Percentiles rank a stretch among this genome's conserved stretches.
phyloP scores from a whole-genome alignment of 2,329 filamentous ascomycete species.

The Pseudocercospora pini-densiflorae region DNA sequence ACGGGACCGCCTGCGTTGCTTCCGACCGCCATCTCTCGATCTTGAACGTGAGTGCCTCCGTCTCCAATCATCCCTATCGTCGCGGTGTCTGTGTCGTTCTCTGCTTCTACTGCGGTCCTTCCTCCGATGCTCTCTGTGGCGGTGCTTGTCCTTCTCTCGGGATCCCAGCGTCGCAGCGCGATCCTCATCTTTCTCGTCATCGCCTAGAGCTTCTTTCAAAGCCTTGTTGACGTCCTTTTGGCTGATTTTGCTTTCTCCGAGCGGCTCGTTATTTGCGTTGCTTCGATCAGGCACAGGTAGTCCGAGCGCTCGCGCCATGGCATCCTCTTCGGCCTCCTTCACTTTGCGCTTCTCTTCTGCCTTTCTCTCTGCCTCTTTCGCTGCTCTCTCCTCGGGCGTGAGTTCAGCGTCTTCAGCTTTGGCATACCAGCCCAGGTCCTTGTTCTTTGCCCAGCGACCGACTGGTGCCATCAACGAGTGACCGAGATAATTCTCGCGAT shows the following conservation, averaged over 20 bases:
- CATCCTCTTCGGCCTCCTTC: constrained; percentile 93
- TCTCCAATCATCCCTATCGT: constrained; percentile 29
- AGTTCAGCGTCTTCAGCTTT: constrained; percentile 58
- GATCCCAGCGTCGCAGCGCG: constrained; percentile 30
- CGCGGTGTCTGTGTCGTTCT: constrained; percentile 27
- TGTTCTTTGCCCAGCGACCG: constrained; percentile 86
- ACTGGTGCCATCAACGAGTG: constrained; percentile 90
- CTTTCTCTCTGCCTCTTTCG: constrained; percentile 72
- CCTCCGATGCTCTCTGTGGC: constrained; percentile 29
- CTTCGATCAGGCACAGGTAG: constrained; percentile 70
- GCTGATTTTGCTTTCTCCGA: constrained; percentile 57
- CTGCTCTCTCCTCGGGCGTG: constrained; percentile 56
- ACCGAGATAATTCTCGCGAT: constrained; percentile 89
- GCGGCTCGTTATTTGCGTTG: constrained; percentile 66
- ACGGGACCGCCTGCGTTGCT: constrained; percentile 19
- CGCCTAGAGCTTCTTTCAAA: constrained; percentile 53
- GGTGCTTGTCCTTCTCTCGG: constrained; percentile 21
- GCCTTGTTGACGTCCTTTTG: constrained; percentile 62
- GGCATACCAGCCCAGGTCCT: constrained; percentile 69
- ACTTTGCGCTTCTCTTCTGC: constrained; percentile 74
- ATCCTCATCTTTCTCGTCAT: constrained; percentile 40
- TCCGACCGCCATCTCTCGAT: constrained; percentile 21
- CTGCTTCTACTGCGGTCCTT: constrained; percentile 34
- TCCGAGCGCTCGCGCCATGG: constrained; percentile 80
- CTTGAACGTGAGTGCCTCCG: constrained; percentile 31